These are phyloP conservation scores for Kazachstania martiniae DNA, from an alignment of 805 yeast genomes.

Conservation along the genomic window DNA sequence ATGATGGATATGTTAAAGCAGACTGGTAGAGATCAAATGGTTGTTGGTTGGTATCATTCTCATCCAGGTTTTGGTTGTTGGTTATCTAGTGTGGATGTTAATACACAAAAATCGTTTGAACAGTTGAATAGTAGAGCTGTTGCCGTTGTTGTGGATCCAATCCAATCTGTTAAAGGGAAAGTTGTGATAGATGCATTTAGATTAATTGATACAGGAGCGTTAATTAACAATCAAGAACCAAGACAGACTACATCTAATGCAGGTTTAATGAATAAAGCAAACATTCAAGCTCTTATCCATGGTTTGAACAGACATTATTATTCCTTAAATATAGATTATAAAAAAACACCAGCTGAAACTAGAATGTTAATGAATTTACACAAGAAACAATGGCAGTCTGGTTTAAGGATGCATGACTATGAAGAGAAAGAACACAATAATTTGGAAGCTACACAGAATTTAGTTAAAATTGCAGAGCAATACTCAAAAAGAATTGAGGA, in stretches of 20 bases:
- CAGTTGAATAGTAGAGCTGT: slow-evolving; percentile 92
- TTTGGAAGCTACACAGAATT: slow-evolving; percentile 55
- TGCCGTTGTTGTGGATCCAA: slow-evolving; percentile 97
- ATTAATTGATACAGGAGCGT: slow-evolving; percentile 73
- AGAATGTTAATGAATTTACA: slow-evolving; percentile 89
- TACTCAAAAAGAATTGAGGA: slow-evolving; percentile 86
- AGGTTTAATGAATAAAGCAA: slow-evolving; percentile 91
- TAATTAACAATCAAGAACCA: slow-evolving; percentile 96
- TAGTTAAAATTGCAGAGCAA: slow-evolving; percentile 84
- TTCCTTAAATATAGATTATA: slow-evolving; percentile 89
- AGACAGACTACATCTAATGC: slow-evolving; percentile 94
- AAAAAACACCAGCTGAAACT: slow-evolving; percentile 84
- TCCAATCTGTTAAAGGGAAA: slow-evolving; percentile 96
- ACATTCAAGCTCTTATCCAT: slow-evolving; percentile 92
- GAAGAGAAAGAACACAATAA: slow-evolving; percentile 67
- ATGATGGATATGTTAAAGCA: slow-evolving; percentile 99
- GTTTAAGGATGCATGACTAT: slow-evolving; percentile 70
- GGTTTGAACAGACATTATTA: slow-evolving; percentile 96
- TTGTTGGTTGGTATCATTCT: slow-evolving; percentile 99
- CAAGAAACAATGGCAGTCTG: slow-evolving; percentile 92
- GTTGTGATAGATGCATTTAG: slow-evolving; percentile 98
- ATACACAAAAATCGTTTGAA: slow-evolving; percentile 95
- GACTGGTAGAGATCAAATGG: slow-evolving; percentile 98
- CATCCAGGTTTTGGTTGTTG: slow-evolving; percentile 99
- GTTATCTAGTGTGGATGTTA: slow-evolving; percentile 94